Evolutionary conservation across 305 asterid species (phyloP).

Genomic region (Striga hermonthica): DNA sequence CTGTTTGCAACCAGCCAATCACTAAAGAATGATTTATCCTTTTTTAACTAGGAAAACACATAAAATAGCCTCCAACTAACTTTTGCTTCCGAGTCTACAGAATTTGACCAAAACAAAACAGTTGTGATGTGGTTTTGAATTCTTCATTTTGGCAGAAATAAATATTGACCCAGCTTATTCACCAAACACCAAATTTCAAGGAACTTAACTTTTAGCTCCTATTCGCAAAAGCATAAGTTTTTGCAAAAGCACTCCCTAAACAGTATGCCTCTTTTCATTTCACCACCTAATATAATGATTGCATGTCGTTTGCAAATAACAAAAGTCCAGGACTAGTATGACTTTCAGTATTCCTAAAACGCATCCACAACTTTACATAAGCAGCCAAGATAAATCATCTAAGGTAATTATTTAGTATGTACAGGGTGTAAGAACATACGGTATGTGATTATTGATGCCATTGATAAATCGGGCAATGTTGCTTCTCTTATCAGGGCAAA

Average conservation of each 20-base stretch:
- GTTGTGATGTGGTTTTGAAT: too few relatives aligned
- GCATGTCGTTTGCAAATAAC: too few relatives aligned
- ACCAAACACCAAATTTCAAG: neutral
- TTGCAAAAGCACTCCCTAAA: too few relatives aligned
- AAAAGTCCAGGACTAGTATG: too few relatives aligned
- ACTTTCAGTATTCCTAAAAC: too few relatives aligned
- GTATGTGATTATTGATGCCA: conserved; percentile 85
- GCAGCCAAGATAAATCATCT: too few relatives aligned
- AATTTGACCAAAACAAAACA: neutral
- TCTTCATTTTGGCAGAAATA: neutral
- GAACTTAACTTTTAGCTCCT: neutral
- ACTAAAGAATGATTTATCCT: neutral
- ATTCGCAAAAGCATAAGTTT: neutral
- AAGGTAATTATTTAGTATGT: neutral
- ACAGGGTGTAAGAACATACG: conserved; percentile 43
- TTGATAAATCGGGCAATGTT: conserved; percentile 87
- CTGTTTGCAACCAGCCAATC: neutral
- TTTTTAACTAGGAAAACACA: neutral
- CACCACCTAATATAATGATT: too few relatives aligned
- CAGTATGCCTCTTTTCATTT: too few relatives aligned
- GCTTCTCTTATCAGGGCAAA: conserved; percentile 80
- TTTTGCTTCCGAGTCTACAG: neutral
- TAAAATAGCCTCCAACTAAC: neutral
- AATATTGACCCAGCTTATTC: neutral
- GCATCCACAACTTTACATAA: too few relatives aligned